A percentile compares a stretch with the other conserved stretches of the same genome.
Conservation (phyloP, 305 asterid genomes). For the Fraxinus latifolia region DNA sequence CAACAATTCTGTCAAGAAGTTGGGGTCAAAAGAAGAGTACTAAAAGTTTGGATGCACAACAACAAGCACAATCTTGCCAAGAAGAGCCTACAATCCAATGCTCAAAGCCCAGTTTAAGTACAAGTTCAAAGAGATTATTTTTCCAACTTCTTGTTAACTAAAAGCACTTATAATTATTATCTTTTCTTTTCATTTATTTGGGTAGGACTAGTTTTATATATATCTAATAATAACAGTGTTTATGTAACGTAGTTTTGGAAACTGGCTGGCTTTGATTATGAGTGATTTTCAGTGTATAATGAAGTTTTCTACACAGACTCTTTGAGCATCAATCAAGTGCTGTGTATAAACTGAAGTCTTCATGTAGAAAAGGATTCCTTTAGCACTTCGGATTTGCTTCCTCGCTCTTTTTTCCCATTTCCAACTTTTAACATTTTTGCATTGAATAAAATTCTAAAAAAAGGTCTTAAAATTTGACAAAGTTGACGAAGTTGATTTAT, state of each 20-base stretch:
- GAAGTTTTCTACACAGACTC: not conserved
- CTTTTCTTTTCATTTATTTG: slow-evolving; percentile 7
- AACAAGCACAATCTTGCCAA: slow-evolving; percentile 33
- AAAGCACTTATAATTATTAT: slow-evolving; percentile 13
- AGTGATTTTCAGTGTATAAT: slow-evolving; percentile 10
- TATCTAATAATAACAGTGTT: slow-evolving; percentile 18
- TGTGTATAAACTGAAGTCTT: not conserved
- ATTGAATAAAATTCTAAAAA: not conserved
- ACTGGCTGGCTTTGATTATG: slow-evolving; percentile 4
- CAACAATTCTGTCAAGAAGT: slow-evolving; percentile 37
- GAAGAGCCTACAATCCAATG: slow-evolving; percentile 25
- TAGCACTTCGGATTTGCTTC: not conserved
- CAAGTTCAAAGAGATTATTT: not conserved
- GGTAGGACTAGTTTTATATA: slow-evolving; percentile 17
- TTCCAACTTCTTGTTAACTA: not conserved
- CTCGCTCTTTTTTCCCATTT: not conserved
- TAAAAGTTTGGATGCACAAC: slow-evolving; percentile 45
- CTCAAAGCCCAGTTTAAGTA: slow-evolving; percentile 26
- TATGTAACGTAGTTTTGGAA: slow-evolving; percentile 23
- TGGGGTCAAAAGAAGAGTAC: slow-evolving; percentile 36
- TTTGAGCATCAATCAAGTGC: not conserved
- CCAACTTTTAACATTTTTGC: not conserved
- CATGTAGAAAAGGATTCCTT: not conserved
- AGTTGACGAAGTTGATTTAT: not conserved
- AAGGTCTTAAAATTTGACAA: not conserved